A percentile compares a stretch with the other conserved stretches of the same genome.
phyloP scores from a whole-genome alignment of 2,329 filamentous ascomycete species.

The Bipolaris bicolor region DNA sequence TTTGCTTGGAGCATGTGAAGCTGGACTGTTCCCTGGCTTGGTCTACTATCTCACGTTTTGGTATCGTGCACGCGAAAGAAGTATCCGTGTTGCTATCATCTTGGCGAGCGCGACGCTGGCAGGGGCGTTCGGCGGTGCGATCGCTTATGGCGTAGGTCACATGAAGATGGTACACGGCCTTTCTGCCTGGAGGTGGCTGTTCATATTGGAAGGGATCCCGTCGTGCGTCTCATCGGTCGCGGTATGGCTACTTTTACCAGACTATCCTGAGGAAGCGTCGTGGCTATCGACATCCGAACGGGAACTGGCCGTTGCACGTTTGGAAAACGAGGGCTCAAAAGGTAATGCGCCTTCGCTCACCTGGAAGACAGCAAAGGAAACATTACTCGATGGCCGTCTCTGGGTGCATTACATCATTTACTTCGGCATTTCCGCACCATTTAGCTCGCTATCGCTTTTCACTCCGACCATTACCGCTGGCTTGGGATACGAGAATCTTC shows the following conservation, averaged over 20 bases:
- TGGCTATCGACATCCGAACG: constrained; percentile 55
- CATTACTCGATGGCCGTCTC: constrained; percentile 58
- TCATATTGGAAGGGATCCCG: constrained; percentile 36
- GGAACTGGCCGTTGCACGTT: constrained; percentile 43
- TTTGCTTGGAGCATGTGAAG: constrained; percentile 46
- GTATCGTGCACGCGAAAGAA: constrained; percentile 63
- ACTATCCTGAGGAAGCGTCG: constrained; percentile 56
- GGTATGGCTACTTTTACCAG: constrained; percentile 56
- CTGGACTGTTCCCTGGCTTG: constrained; percentile 39
- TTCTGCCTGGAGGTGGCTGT: constrained; percentile 42
- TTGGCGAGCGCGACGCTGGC: constrained; percentile 63
- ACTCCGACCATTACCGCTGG: constrained; percentile 70
- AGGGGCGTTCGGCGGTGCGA: constrained; percentile 61
- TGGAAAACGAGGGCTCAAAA: constrained; percentile 54
- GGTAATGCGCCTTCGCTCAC: constrained; percentile 48
- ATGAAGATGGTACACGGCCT: constrained; percentile 46
- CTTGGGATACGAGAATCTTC: constrained; percentile 59
- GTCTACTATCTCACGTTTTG: constrained; percentile 63
- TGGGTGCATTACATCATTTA: constrained; percentile 58
- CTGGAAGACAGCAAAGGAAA: constrained; percentile 56
- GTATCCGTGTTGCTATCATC: constrained; percentile 64
- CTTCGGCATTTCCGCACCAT: constrained; percentile 33
- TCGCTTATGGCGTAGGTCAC: constrained; percentile 60
- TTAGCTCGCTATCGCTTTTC: constrained; percentile 59
- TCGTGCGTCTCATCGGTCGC: constrained; percentile 26